These are phyloP conservation scores for Camelina neglecta DNA, from an alignment of 345 rosid genomes.

Conservation along the genomic window DNA sequence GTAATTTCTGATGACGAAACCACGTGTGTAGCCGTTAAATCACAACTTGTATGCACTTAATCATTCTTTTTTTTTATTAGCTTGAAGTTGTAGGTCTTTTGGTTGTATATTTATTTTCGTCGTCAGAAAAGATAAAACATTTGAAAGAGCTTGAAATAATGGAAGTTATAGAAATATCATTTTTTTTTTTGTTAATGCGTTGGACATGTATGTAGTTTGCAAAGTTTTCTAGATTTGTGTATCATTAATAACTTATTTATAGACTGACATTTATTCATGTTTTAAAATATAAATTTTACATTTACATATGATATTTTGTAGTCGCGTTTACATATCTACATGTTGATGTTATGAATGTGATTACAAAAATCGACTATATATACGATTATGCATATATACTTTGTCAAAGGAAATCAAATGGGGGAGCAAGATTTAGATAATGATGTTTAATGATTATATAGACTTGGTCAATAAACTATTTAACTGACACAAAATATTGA, in stretches of 20 bases:
- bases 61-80: background rate
- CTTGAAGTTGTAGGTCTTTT: slow-evolving; percentile 15
- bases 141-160: background rate
- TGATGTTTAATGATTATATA: background rate
- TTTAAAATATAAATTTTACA: too few relatives aligned
- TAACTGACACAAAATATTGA: background rate
- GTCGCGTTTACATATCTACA: too few relatives aligned
- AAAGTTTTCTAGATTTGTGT: too few relatives aligned
- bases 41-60: slow-evolving; percentile 12
- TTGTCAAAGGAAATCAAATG: background rate
- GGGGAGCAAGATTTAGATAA: background rate
- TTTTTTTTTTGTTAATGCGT: too few relatives aligned
- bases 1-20: slow-evolving; percentile 28
- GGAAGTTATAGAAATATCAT: too few relatives aligned
- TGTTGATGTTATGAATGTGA: too few relatives aligned
- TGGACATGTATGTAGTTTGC: too few relatives aligned
- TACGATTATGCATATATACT: background rate
- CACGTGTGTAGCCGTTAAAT: slow-evolving; percentile 34
- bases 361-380: background rate
- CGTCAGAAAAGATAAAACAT: background rate
- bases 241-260: too few relatives aligned
- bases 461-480: slow-evolving; percentile 8
- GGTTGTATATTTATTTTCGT: background rate
- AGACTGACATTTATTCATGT: too few relatives aligned
- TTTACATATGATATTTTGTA: too few relatives aligned